Evolutionary conservation across 2,329 filamentous ascomycete species (phyloP), one percentile per base, ranked within the genome.

Genomic region (Xylariaceae sp.): DNA sequence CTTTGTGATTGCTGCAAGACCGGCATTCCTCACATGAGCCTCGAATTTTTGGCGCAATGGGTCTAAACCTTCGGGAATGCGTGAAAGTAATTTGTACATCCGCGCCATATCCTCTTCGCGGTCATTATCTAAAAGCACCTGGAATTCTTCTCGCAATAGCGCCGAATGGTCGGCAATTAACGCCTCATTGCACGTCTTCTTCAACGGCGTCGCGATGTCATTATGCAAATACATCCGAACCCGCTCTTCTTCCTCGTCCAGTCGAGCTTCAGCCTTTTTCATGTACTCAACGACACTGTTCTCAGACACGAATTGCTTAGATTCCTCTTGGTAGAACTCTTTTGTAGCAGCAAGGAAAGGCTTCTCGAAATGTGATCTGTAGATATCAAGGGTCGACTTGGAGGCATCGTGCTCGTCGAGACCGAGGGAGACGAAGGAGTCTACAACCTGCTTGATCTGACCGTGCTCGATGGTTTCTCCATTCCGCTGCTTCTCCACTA

Each of bases 221-320:
- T 86, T 84, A 67, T 97, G 91, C 39, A 99, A 81, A 68, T 96
- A 99, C 68, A 97, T 85, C 61, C 86, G 86, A 8, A 99, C 94
- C 21, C 94, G 90, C 69, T 93, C 91, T 75, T 96, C 94, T 73
- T 99, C 94, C 73, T 99, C 94, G 6, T 91, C 85, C 56, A 99
- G 76, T 26, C 94, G 87, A 35, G 85, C 76, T 75, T 97, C 93
- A 0, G 94, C 95, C 82, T 99, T 99, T 80, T 97, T 97, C 94
- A 99, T 97, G 75, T 97, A 99, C 70, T 99, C 94, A 27, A 99
- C 92, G 3, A 99, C 92, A 59, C 89, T 96, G 71, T 99, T 99
- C 72, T 97, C 93, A 9, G 92, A 90, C 27, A 99, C 85, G 69
- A 99, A 99, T 59, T 92, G 88, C 65, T 91, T 91, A 16, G 94